phyloP scores from a whole-genome alignment of 2,329 filamentous ascomycete species.

The Calonectria naviculata region DNA sequence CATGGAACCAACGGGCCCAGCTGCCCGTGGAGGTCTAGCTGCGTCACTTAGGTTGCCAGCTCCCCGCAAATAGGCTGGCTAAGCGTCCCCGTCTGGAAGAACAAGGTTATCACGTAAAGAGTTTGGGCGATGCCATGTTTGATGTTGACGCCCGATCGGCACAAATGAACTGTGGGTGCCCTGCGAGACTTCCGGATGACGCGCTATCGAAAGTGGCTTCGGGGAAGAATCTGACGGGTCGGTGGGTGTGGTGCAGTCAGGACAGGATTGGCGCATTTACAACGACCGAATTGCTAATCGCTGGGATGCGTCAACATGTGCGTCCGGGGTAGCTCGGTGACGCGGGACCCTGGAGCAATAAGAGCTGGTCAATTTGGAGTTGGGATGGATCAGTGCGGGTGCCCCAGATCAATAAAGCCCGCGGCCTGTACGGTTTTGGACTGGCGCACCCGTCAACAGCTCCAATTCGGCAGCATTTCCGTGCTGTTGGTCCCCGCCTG shows the following conservation, averaged over 20 bases:
- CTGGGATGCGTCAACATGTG: neutral
- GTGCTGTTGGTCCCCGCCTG: neutral
- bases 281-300: neutral
- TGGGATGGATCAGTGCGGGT: neutral
- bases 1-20: neutral
- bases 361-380: neutral
- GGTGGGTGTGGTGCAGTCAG: neutral
- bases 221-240: neutral
- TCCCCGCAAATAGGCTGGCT: neutral
- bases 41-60: neutral
- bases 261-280: neutral
- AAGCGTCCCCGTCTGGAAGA: neutral
- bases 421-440: neutral
- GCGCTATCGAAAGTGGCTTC: neutral
- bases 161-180: neutral
- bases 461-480: slow-evolving; percentile 1
- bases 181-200: neutral
- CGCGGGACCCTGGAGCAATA: neutral
- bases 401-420: neutral
- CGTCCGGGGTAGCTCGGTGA: neutral
- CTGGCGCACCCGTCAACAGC: neutral
- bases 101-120: neutral
- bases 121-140: neutral
- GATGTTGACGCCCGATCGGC: neutral
- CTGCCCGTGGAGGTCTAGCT: neutral